phyloP scores from a whole-genome alignment of 139 green algal species.

The Chlorokybus atmophyticus region DNA sequence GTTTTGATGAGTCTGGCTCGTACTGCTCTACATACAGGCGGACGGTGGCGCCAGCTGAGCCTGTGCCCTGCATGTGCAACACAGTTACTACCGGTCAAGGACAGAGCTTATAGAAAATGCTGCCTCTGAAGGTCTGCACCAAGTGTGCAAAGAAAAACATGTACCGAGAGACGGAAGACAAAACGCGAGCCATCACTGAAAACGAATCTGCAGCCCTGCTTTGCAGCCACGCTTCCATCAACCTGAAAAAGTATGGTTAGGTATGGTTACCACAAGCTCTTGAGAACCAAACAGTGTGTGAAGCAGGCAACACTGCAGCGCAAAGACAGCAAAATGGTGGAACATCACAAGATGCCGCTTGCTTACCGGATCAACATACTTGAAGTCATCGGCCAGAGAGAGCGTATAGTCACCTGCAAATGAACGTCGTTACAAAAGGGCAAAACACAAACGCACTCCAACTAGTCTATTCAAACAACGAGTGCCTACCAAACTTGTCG shows the following conservation, averaged over 20 bases:
- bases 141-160: too few species aligned
- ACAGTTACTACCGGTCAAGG: too few species aligned
- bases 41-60: slow-evolving; percentile 74
- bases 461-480: neutral
- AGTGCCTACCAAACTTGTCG: slow-evolving; percentile 46
- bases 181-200: slow-evolving; percentile 89
- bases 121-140: too few species aligned
- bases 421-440: neutral
- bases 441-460: neutral
- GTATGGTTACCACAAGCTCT: too few species aligned
- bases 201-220: slow-evolving; percentile 92
- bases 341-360: neutral
- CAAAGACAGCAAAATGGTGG: too few species aligned
- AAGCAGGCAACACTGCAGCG: too few species aligned
- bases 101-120: too few species aligned
- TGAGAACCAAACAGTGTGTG: too few species aligned
- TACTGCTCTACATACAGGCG: slow-evolving; percentile 98
- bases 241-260: too few species aligned
- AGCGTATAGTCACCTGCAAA: slow-evolving; percentile 51
- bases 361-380: slow-evolving; percentile 87
- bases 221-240: slow-evolving; percentile 47
- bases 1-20: slow-evolving; percentile 57
- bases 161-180: slow-evolving; percentile 50
- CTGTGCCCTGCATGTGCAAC: too few species aligned
- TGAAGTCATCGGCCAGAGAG: slow-evolving; percentile 84